Evolutionary conservation across 306 rosid genomes (phyloP).

Genomic region (Senna tora): DNA sequence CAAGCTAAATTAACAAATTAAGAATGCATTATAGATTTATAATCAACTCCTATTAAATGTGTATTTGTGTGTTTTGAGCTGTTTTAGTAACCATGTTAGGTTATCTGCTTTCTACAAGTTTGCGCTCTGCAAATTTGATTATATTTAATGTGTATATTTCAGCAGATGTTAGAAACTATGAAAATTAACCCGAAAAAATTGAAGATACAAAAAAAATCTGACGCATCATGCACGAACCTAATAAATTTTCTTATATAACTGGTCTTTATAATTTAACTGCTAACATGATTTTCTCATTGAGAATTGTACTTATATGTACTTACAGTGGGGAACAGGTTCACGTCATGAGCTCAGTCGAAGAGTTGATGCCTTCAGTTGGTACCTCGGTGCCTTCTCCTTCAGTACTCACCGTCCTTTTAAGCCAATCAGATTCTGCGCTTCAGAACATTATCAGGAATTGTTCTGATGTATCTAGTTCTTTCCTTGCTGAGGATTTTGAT

Average conservation of each 20-base stretch:
- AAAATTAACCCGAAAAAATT: neutral
- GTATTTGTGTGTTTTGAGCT: conserved; percentile 12
- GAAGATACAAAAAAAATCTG: neutral
- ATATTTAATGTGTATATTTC: conserved; percentile 15
- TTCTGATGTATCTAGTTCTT: conserved; percentile 69
- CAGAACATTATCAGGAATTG: conserved; percentile 67
- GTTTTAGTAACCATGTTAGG: conserved; percentile 22
- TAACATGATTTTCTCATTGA: conserved; percentile 12
- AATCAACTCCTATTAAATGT: conserved; percentile 25
- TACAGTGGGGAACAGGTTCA: conserved; percentile 89
- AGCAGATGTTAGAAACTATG: conserved; percentile 2
- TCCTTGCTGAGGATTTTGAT: conserved; percentile 71
- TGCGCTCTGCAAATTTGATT: conserved; percentile 3
- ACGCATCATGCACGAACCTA: neutral
- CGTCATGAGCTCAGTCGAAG: conserved; percentile 83
- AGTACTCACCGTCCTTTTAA: conserved; percentile 65
- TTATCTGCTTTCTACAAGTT: conserved; percentile 24
- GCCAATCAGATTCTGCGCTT: conserved; percentile 80
- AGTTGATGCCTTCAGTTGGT: conserved; percentile 91
- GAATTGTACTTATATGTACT: conserved; percentile 44
- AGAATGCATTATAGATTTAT: no score
- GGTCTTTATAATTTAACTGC: conserved; percentile 29
- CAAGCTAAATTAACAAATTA: no score
- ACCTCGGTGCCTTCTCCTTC: conserved; percentile 91
- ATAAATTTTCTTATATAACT: neutral